Evolutionary conservation across 2,329 filamentous ascomycete species (phyloP).

Genomic region (Claviceps purpurea): DNA sequence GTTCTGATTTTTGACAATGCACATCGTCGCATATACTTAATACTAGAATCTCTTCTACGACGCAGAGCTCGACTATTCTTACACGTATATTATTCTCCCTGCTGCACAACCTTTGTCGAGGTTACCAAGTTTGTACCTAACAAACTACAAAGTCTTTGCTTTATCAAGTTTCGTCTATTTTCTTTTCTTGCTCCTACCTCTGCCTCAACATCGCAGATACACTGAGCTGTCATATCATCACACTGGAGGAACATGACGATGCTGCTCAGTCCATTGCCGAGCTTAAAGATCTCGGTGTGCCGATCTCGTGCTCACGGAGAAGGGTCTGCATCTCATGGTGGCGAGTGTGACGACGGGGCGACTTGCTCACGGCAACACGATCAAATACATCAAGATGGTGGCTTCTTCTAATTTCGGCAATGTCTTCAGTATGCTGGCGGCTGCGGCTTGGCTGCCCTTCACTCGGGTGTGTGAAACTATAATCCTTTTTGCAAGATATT

Average conservation of each 20-base stretch:
- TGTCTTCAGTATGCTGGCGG: slow-evolving; percentile 16
- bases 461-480: slow-evolving; percentile 7
- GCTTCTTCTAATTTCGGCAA: slow-evolving; percentile 19
- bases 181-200: background rate
- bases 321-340: no score
- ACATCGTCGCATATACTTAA: background rate
- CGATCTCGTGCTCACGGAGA: no score
- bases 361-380: slow-evolving; percentile 15
- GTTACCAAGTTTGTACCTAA: background rate
- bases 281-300: no score
- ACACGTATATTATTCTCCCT: background rate
- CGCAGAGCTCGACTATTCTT: background rate
- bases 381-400: slow-evolving; percentile 20
- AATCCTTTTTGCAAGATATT: no score
- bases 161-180: background rate
- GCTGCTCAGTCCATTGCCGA: no score
- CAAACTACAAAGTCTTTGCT: background rate
- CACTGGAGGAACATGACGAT: slow-evolving; percentile 5
- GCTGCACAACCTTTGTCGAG: background rate
- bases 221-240: slow-evolving; percentile 8
- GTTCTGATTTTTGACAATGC: background rate
- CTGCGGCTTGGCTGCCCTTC: slow-evolving; percentile 17
- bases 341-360: no score
- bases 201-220: slow-evolving; percentile 1
- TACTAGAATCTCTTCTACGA: background rate